Conservation (phyloP, 768 basidiomycete species). For the Macrocybe gigantea region DNA sequence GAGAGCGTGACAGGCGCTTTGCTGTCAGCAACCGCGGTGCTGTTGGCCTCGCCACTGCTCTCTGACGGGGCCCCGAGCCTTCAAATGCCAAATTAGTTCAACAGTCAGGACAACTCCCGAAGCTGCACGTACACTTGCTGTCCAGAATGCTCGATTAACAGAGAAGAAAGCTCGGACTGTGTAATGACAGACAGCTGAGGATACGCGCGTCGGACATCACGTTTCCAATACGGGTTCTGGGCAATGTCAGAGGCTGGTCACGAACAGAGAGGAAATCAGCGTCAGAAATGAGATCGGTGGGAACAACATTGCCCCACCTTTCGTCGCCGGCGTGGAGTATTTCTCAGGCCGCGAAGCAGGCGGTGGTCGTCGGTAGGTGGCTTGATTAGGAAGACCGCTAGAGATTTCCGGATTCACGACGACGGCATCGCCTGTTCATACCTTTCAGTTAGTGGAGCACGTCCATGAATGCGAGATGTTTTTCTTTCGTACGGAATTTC, state of each 20-base stretch:
- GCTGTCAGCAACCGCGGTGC: constrained; percentile 36
- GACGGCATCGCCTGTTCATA: constrained; percentile 64
- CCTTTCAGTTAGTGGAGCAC: constrained; percentile 3
- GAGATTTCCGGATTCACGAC: constrained; percentile 91
- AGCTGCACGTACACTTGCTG: constrained; percentile 49
- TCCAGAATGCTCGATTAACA: constrained; percentile 77
- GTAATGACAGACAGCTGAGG: constrained; percentile 89
- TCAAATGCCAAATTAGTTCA: too few species aligned
- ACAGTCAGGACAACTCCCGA: neutral
- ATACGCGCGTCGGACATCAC: constrained; percentile 88
- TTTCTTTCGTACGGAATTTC: constrained; percentile 66
- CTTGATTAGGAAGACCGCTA: constrained; percentile 75
- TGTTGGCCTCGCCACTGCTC: too few species aligned
- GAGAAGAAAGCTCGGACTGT: constrained; percentile 71
- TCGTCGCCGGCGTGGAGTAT: constrained; percentile 84
- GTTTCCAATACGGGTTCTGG: constrained; percentile 93
- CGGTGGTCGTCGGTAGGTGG: constrained; percentile 72
- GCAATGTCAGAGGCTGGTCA: constrained; percentile 76
- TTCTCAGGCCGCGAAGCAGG: constrained; percentile 85
- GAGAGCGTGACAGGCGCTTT: constrained; percentile 54
- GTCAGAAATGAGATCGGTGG: neutral
- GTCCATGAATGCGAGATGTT: neutral
- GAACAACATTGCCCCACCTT: constrained; percentile 43
- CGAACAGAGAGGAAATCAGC: neutral
- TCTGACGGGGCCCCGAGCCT: too few species aligned